Evolutionary conservation across 495 filamentous ascomycete genomes (phyloP).

Genomic region (Talaromyces proteolyticus): DNA sequence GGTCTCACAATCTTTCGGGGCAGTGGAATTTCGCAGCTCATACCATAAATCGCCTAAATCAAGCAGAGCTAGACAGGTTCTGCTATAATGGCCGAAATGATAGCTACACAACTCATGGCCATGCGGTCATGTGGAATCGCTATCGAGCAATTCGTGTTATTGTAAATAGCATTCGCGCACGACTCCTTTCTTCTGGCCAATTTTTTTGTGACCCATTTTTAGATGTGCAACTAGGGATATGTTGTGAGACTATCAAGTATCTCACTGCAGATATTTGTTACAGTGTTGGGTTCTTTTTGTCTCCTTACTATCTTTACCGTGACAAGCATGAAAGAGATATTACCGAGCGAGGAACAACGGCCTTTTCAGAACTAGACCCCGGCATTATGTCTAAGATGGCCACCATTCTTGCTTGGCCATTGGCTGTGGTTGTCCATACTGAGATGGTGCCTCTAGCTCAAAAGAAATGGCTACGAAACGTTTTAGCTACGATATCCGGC

Average conservation of each 20-base stretch:
- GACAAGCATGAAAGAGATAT: not conserved
- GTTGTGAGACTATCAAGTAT: conserved; percentile 11
- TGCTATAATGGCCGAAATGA: not conserved
- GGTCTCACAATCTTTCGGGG: conserved; percentile 5
- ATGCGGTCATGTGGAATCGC: conserved; percentile 20
- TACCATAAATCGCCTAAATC: not conserved
- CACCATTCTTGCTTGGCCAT: conserved; percentile 18
- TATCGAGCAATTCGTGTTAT: conserved; percentile 19
- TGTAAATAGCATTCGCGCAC: conserved; percentile 15
- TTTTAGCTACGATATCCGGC: not conserved
- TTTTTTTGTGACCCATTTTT: not conserved
- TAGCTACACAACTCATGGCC: conserved; percentile 13
- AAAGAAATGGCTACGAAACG: conserved; percentile 15
- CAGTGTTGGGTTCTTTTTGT: conserved; percentile 15
- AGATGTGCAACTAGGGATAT: not conserved
- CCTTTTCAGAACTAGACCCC: not conserved
- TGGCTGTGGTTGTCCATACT: conserved; percentile 16
- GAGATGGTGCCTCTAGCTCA: conserved; percentile 14
- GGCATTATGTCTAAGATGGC: conserved; percentile 10
- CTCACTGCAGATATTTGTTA: conserved; percentile 2
- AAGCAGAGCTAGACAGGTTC: not conserved
- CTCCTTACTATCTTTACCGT: not conserved
- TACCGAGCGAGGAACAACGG: not conserved
- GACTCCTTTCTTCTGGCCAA: conserved; percentile 6
- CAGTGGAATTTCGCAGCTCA: conserved; percentile 8